Percentiles rank a stretch among this genome's conserved stretches.
These are phyloP conservation scores for Acephala macrosclerotiorum DNA, from an alignment of 2,329 filamentous ascomycete species.

Conservation along the genomic window DNA sequence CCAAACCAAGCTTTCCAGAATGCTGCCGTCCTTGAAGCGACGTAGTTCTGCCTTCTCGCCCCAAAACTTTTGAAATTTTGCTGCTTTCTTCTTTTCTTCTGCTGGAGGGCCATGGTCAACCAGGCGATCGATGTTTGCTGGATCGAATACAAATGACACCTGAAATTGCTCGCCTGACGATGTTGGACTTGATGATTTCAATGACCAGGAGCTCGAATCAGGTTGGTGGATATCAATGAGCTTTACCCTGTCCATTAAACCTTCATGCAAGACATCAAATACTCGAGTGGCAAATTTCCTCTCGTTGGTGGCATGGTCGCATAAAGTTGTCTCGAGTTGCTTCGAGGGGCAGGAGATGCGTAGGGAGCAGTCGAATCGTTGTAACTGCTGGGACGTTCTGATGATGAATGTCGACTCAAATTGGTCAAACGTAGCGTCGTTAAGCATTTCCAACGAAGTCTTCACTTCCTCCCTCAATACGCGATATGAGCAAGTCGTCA, in stretches of 20 bases:
- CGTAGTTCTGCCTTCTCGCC: conserved; percentile 91
- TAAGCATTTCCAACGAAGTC: conserved; percentile 76
- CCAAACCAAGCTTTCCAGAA: conserved; percentile 93
- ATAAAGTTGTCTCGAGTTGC: conserved; percentile 22
- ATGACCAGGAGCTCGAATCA: conserved; percentile 52
- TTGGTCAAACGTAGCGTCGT: conserved; percentile 76
- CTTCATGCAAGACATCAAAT: conserved; percentile 70
- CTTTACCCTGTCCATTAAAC: conserved; percentile 77
- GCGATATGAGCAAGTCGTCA: conserved; percentile 83
- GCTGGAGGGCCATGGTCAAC: conserved; percentile 90
- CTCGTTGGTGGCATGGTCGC: conserved; percentile 39
- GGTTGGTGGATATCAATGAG: conserved; percentile 66
- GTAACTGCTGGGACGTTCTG: conserved; percentile 60
- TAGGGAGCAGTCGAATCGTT: conserved; percentile 60
- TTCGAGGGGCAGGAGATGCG: conserved; percentile 27
- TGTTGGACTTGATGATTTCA: conserved; percentile 49
- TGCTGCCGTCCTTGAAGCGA: conserved; percentile 94
- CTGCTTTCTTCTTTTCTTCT: conserved; percentile 84
- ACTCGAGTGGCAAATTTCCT: conserved; percentile 59
- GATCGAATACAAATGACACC: conserved; percentile 76
- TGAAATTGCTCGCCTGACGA: conserved; percentile 52
- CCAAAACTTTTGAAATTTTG: conserved; percentile 90
- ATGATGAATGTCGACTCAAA: conserved; percentile 87
- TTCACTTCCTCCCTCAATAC: conserved; percentile 78
- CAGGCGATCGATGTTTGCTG: conserved; percentile 73